Conservation (phyloP, 139 green algal genomes). For the Chlamydomonas sp. region DNA sequence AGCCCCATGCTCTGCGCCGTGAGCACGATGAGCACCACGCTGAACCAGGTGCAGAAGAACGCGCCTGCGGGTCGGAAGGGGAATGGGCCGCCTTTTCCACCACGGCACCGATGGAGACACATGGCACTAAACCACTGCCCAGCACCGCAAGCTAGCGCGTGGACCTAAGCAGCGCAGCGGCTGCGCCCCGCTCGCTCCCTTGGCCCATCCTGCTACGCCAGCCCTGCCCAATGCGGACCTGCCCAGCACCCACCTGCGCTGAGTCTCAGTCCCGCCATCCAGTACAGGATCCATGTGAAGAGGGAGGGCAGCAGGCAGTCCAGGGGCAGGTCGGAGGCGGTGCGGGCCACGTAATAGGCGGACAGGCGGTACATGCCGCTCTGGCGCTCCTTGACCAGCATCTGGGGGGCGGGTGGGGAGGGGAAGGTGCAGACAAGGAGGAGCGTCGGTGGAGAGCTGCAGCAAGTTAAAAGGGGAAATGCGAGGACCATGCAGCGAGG, state of each 20-base stretch:
- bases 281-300: conserved; percentile 76
- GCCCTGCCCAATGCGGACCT: conserved; percentile 21
- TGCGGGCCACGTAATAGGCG: conserved; percentile 81
- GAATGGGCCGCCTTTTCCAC: not conserved
- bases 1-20: conserved; percentile 75
- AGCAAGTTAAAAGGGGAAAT: not conserved
- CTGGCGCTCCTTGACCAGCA: conserved; percentile 72
- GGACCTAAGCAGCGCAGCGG: not conserved
- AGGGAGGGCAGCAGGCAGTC: conserved; percentile 72
- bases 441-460: not conserved
- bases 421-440: conserved; percentile 18
- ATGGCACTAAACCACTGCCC: conserved; percentile 16
- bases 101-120: not conserved
- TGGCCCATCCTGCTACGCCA: too few species aligned
- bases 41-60: conserved; percentile 76
- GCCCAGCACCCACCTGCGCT: conserved; percentile 21
- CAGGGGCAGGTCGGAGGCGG: conserved; percentile 70
- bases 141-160: not conserved
- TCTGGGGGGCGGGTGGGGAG: not conserved
- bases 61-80: conserved; percentile 7
- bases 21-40: conserved; percentile 67
- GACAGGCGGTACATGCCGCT: conserved; percentile 88
- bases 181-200: not conserved
- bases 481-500: too few species aligned
- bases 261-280: conserved; percentile 58